Percentiles rank a stretch among this genome's conserved stretches.
These are phyloP conservation scores for Miscanthus lutarioriparius DNA, from an alignment of 176 grass and related monocot species.

Conservation along the genomic window DNA sequence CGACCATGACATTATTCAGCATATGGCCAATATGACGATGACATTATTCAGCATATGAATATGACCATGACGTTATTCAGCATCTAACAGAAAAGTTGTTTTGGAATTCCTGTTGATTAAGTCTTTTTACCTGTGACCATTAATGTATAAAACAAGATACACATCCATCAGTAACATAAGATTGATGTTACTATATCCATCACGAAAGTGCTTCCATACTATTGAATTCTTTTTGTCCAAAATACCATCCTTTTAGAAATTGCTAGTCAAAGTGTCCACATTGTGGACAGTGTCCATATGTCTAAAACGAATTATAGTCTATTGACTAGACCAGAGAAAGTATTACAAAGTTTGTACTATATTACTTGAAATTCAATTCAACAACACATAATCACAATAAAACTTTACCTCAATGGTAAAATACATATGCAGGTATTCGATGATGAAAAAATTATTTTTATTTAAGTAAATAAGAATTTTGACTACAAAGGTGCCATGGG, in stretches of 20 bases:
- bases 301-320: background rate
- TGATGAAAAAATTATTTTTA: background rate
- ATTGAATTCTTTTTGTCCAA: background rate
- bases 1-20: no score
- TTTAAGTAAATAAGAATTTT: background rate
- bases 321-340: background rate
- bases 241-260: background rate
- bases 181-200: conserved; percentile 14
- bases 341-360: background rate
- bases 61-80: background rate
- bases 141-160: background rate
- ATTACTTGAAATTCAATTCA: background rate
- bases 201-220: background rate
- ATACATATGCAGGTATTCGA: background rate
- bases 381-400: background rate
- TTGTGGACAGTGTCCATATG: background rate
- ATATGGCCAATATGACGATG: background rate
- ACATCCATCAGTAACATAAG: background rate
- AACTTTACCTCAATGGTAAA: background rate
- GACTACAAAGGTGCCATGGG: background rate
- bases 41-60: background rate
- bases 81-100: conserved; percentile 1
- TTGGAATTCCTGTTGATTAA: background rate
- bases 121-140: background rate
- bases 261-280: conserved; percentile 5